Percentiles rank a stretch among this genome's conserved stretches.
phyloP scores from a whole-genome alignment of 2,329 filamentous ascomycete species.

The Orbilia ellipsospora region DNA sequence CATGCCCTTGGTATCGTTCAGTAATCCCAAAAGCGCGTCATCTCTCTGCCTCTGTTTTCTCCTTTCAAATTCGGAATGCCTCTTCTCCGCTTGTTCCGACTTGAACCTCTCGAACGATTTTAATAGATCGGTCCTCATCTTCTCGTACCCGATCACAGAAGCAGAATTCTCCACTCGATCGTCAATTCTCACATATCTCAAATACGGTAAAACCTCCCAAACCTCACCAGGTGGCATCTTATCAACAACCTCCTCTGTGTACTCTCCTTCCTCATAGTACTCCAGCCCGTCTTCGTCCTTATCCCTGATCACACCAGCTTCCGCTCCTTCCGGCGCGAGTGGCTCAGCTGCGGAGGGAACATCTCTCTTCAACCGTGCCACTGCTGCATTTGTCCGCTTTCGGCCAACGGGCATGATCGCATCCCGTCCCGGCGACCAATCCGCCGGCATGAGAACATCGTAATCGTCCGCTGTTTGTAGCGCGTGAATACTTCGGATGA shows the following conservation, averaged over 20 bases:
- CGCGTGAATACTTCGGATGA: slow-evolving; percentile 37
- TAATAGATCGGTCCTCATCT: slow-evolving; percentile 42
- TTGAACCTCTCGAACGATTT: slow-evolving; percentile 47
- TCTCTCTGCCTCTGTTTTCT: slow-evolving; percentile 18
- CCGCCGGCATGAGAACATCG: slow-evolving; percentile 38
- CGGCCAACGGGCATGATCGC: slow-evolving; percentile 39
- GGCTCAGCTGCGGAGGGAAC: slow-evolving; percentile 15
- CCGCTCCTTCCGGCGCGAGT: neutral
- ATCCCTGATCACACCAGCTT: slow-evolving; percentile 23
- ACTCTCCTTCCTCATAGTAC: slow-evolving; percentile 26
- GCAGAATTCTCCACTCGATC: slow-evolving; percentile 49
- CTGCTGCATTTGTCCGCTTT: slow-evolving; percentile 7
- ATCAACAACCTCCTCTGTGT: slow-evolving; percentile 30
- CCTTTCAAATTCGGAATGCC: neutral
- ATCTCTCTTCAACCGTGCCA: slow-evolving; percentile 27
- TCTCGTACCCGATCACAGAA: slow-evolving; percentile 50
- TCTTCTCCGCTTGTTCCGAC: slow-evolving; percentile 32
- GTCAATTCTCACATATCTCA: slow-evolving; percentile 49
- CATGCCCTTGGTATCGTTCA: slow-evolving; percentile 9
- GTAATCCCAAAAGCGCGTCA: slow-evolving; percentile 17
- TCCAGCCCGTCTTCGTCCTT: slow-evolving; percentile 39
- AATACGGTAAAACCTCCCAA: slow-evolving; percentile 47
- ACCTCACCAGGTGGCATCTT: slow-evolving; percentile 48
- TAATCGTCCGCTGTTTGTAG: slow-evolving; percentile 48
- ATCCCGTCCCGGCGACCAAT: slow-evolving; percentile 42